Evolutionary conservation across 2,329 filamentous ascomycete genomes (phyloP), one percentile per base, ranked within the genome.

Genomic region (Aspergillus bombycis): DNA sequence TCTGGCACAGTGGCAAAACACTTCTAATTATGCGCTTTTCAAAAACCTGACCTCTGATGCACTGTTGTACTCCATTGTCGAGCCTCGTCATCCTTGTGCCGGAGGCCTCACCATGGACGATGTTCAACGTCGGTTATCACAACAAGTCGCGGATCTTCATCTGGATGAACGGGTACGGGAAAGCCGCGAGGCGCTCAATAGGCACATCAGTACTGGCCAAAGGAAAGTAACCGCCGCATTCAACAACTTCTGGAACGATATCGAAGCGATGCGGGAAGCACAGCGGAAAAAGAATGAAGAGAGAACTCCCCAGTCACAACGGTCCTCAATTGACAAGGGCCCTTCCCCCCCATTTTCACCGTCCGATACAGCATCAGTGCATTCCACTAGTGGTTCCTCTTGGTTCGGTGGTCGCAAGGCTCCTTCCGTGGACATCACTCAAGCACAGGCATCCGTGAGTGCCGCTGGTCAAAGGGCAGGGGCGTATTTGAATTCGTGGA

Each of bases 51-150:
- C 90, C 1, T 78, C 77, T 2, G 94, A 97, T 74, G 89, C 89
- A 19, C 91, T 97, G 72, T 85, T 99, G 19, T 99, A 98, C 74
- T 94, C 97, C 69, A 92, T 99, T 67, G 91, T 96, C 16, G 93
- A 96, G 74, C 95, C 95, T 1, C 90, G 89, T 65, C 95, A 99
- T 77, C 95, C 95, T 4, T 97, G 92, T 76, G 94, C 94, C 1
- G 95, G 95, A 30, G 94, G 93, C 0, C 84, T 99, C 23, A 94
- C 91, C 1, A 93, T 99, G 66, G 95, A 98, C 69, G 95, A 99
- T 75, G 90, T 99, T 14, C 94, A 97, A 75, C 87, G 95, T 57
- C 87, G 95, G 28, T 86, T 99, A 38, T 89, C 93, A 41, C 91
- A 96, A 76, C 95, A 98, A 79, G 92, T 99, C 57, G 91, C 94